These are phyloP conservation scores for Rhizopogon sp. DNA, from an alignment of 768 basidiomycete genomes.

Conservation along the genomic window DNA sequence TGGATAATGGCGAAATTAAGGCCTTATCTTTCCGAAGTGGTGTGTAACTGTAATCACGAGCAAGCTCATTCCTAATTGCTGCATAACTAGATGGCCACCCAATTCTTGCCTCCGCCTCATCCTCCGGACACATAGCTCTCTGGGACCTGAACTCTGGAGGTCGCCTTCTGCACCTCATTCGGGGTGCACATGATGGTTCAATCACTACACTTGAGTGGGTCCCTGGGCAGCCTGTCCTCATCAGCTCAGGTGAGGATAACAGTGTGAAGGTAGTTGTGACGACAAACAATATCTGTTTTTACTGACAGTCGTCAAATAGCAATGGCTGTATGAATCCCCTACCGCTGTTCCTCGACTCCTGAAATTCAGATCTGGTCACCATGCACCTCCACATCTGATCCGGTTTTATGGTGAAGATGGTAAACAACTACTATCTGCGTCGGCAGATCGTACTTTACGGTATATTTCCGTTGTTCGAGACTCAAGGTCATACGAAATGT, in stretches of 20 bases:
- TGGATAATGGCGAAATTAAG: constrained; percentile 80
- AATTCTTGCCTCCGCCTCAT: constrained; percentile 82
- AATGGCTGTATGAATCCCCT: constrained; percentile 97
- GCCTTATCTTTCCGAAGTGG: constrained; percentile 85
- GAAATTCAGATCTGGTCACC: constrained; percentile 91
- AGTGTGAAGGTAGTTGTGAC: constrained; percentile 72
- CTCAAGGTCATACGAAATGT: constrained; percentile 90
- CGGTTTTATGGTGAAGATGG: constrained; percentile 97
- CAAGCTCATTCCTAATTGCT: neutral
- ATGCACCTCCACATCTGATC: constrained; percentile 84
- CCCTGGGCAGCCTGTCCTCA: constrained; percentile 84
- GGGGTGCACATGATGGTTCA: constrained; percentile 85
- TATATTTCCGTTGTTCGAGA: constrained; percentile 93
- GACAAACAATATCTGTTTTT: neutral
- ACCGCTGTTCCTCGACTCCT: constrained; percentile 80
- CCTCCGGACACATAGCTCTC: constrained; percentile 82
- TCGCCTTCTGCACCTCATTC: constrained; percentile 75
- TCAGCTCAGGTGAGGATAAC: constrained; percentile 92
- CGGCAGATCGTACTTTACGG: constrained; percentile 82
- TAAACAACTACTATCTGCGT: constrained; percentile 87
- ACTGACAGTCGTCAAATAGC: constrained; percentile 41
- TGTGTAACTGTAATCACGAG: constrained; percentile 28
- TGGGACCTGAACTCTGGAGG: constrained; percentile 91
- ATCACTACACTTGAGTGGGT: constrained; percentile 88
- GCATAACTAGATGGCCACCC: constrained; percentile 69